Evolutionary conservation across 331 rosid genomes (phyloP), one percentile per base, ranked within the genome.

Genomic region (Quercus lobata): DNA sequence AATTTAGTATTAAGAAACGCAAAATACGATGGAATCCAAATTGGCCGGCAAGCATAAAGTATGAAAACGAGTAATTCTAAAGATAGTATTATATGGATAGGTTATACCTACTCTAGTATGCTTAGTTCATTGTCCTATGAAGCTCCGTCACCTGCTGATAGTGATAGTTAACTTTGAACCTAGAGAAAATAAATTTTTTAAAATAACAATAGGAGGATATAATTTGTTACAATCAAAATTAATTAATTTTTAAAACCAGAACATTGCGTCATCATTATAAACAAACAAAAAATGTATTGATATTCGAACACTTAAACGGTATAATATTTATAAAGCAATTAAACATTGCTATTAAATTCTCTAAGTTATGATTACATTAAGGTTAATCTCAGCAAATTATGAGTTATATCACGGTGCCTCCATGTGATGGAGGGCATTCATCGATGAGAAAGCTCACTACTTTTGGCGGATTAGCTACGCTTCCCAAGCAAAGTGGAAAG

Each of bases 401-500:
- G 14, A 61, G 35, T 14, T 6, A 25, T 6, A 61, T 25, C 68
- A 60, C 17, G 68, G 15, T 25, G 68, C 7, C 32, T 21, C 68
- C 87, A 90, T 90, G 91, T 90, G 90, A 82, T 75, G 62, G 11
- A 60, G 80, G 32, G 71, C 54, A 60, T 74, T 10, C 88, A 82
- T 85, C 87, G 85, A 87, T 81, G 81, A 74, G 73, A 81, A 74
- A 80, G 86, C 75, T 76, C 79, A 58, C 22, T 76, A 83, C 87
- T 85, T 84, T 86, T 79, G 88, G 84, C 91, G 70, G 80, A 78
- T 74, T 54, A 77, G 85, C 68, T 82, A 70, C 90, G 78, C 52
- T 35, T 90, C 89, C 91, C 92, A 77, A 88, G 81, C 80, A 82
- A 82, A 83, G 68, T 78, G 77, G 63, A 57, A 72, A 74, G 63